Evolutionary conservation across 495 filamentous ascomycete species (phyloP).

Genomic region (Lindgomyces ingoldianus): DNA sequence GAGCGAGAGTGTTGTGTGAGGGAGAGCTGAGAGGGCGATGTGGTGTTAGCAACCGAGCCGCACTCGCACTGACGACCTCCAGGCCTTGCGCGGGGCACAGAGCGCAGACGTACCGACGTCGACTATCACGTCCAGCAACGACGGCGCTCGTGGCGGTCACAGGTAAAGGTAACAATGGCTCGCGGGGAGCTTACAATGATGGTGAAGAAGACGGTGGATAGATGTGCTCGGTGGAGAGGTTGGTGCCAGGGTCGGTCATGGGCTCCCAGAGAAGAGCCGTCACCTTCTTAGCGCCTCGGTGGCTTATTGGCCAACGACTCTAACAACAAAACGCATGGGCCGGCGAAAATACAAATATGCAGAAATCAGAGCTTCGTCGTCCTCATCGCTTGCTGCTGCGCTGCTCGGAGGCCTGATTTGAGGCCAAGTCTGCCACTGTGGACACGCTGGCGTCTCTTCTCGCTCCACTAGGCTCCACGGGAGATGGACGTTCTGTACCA

Average conservation of each 20-base stretch:
- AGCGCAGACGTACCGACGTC: neutral
- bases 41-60: neutral
- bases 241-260: neutral
- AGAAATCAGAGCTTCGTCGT: neutral
- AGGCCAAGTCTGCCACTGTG: too few species aligned
- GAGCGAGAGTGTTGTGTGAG: neutral
- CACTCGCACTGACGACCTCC: neutral
- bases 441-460: too few species aligned
- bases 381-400: too few species aligned
- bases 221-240: neutral
- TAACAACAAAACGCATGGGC: neutral
- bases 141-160: neutral
- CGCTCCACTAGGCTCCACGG: too few species aligned
- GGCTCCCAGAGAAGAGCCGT: too few species aligned
- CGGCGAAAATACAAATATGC: neutral
- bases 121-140: neutral
- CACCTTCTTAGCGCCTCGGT: neutral
- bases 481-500: too few species aligned
- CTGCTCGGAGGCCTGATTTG: neutral
- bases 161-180: neutral
- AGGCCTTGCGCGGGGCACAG: neutral
- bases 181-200: neutral
- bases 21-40: neutral
- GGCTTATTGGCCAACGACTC: neutral
- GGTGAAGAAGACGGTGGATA: neutral